Percentiles rank a stretch among this genome's conserved stretches.
Evolutionary conservation across 1,139 yeast species (phyloP).

Genomic region (Geotrichum fermentans): DNA sequence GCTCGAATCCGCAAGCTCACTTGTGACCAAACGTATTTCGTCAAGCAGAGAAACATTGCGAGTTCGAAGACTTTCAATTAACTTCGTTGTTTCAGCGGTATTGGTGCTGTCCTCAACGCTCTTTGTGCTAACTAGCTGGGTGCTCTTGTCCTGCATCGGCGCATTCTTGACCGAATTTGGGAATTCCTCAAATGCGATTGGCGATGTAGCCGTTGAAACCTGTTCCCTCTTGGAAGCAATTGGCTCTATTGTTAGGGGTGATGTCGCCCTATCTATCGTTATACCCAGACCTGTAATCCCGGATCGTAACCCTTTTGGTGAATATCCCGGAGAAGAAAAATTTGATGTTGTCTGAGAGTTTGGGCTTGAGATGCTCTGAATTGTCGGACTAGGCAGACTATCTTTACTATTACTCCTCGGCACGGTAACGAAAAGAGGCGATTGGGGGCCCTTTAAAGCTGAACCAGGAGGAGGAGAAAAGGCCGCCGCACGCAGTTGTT

Average conservation of each 20-base stretch:
- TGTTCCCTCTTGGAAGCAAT: background rate
- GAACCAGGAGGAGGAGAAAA: too few species aligned
- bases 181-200: too few species aligned
- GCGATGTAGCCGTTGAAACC: background rate
- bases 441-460: too few species aligned
- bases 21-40: slow-evolving; percentile 37
- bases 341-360: slow-evolving; percentile 14
- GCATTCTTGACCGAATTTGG: too few species aligned
- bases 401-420: slow-evolving; percentile 14
- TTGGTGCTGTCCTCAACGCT: too few species aligned
- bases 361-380: slow-evolving; percentile 17
- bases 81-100: slow-evolving; percentile 7
- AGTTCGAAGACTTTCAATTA: slow-evolving; percentile 7
- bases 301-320: too few species aligned
- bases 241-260: background rate
- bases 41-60: slow-evolving; percentile 27
- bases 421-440: too few species aligned
- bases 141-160: too few species aligned
- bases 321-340: slow-evolving; percentile 13
- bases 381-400: slow-evolving; percentile 15
- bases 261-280: too few species aligned
- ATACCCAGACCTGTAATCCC: too few species aligned
- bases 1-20: slow-evolving; percentile 38
- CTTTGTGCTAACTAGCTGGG: too few species aligned
- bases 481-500: too few species aligned